Percentiles rank a stretch among this genome's conserved stretches.
These are phyloP conservation scores for Aspergillus sp. DNA, from an alignment of 2,329 filamentous ascomycete genomes.

Conservation along the genomic window DNA sequence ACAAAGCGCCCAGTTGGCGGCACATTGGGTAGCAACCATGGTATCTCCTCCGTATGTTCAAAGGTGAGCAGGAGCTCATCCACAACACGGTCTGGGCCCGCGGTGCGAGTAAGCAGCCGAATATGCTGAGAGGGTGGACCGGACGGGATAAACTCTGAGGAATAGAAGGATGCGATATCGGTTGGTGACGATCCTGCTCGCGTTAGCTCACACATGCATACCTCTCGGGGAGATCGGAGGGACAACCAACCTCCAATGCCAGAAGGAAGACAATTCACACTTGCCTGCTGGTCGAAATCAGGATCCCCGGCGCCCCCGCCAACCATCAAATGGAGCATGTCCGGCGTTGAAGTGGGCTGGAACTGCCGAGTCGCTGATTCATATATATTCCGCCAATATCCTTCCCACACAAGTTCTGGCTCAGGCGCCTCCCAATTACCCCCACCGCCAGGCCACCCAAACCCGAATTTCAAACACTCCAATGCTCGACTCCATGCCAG, in stretches of 20 bases:
- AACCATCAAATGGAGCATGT: slow-evolving; percentile 20
- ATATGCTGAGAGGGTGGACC: slow-evolving; percentile 49
- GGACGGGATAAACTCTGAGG: slow-evolving; percentile 52
- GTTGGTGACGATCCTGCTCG: slow-evolving; percentile 20
- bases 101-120: slow-evolving; percentile 55
- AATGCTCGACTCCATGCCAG: slow-evolving; percentile 67
- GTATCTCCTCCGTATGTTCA: slow-evolving; percentile 53
- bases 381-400: slow-evolving; percentile 29
- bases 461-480: slow-evolving; percentile 57
- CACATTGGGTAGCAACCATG: slow-evolving; percentile 58
- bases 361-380: background rate
- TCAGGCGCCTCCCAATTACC: slow-evolving; percentile 30
- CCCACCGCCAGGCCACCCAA: slow-evolving; percentile 42
- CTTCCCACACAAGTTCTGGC: slow-evolving; percentile 41
- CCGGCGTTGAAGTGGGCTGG: background rate
- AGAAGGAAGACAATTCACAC: slow-evolving; percentile 37
- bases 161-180: slow-evolving; percentile 49
- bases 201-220: background rate
- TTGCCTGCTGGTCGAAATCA: slow-evolving; percentile 19
- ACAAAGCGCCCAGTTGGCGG: slow-evolving; percentile 55
- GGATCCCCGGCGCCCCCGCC: slow-evolving; percentile 7
- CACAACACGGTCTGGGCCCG: slow-evolving; percentile 56
- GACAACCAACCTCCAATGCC: slow-evolving; percentile 34
- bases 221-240: background rate
- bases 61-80: slow-evolving; percentile 59